A percentile compares a stretch with the other conserved stretches of the same genome.
These are phyloP conservation scores for Fusarium coffeatum DNA, from an alignment of 2,329 filamentous ascomycete genomes.

Conservation along the genomic window DNA sequence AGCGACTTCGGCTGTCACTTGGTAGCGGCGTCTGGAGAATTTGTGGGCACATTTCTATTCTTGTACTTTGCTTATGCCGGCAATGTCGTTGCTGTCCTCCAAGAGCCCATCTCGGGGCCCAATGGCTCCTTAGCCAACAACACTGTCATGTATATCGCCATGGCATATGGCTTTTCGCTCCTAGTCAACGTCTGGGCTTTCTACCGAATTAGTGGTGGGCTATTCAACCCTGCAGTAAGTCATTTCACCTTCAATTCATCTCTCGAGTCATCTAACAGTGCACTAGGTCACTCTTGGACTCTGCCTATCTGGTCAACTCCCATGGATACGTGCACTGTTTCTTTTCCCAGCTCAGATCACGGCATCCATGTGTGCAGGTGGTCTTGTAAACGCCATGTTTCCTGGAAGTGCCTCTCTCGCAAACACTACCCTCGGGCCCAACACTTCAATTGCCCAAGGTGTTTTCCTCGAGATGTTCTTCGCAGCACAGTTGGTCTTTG, in stretches of 20 bases:
- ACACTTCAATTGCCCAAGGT: constrained; percentile 63
- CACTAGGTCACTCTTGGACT: constrained; percentile 38
- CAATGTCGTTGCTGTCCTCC: constrained; percentile 34
- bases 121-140: constrained; percentile 26
- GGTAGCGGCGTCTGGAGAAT: constrained; percentile 39
- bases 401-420: constrained; percentile 63
- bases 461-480: constrained; percentile 74
- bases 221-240: constrained; percentile 54
- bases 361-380: constrained; percentile 66
- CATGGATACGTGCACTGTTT: constrained; percentile 45
- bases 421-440: constrained; percentile 61
- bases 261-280: background rate
- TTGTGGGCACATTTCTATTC: constrained; percentile 41
- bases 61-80: constrained; percentile 44
- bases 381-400: constrained; percentile 65
- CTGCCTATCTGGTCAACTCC: constrained; percentile 33
- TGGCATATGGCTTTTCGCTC: constrained; percentile 51
- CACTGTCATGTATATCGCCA: constrained; percentile 34
- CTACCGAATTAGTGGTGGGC: constrained; percentile 61
- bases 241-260: accelerated
- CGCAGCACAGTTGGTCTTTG: constrained; percentile 68
- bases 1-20: constrained; percentile 33
- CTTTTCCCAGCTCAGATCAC: constrained; percentile 66
- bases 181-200: constrained; percentile 66
- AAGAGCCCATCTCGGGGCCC: constrained; percentile 18